A percentile compares a stretch with the other conserved stretches of the same genome.
Conservation (phyloP, 148 eudicot genomes). For the Nyssa sinensis region DNA sequence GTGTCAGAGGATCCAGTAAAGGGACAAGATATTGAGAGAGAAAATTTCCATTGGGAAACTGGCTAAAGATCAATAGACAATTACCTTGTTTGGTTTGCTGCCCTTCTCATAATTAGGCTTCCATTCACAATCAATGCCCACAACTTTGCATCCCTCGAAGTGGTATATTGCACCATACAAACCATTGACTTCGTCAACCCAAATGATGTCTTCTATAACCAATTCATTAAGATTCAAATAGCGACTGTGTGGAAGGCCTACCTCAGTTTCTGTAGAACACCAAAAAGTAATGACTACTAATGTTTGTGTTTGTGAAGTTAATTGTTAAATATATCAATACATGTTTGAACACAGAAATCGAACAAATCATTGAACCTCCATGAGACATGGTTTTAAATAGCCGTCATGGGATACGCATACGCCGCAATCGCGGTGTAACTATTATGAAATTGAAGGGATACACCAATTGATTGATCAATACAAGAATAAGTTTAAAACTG, state of each 20-base stretch:
- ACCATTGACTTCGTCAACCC: constrained; percentile 76
- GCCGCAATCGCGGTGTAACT: no score
- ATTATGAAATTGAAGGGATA: no score
- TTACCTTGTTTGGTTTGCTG: constrained; percentile 77
- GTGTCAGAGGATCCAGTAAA: neutral
- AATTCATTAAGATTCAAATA: constrained; percentile 70
- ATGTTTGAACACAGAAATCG: neutral
- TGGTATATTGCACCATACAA: constrained; percentile 62
- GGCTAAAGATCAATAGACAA: constrained; percentile 4
- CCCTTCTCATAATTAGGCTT: constrained; percentile 91
- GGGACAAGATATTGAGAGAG: neutral
- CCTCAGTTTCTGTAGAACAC: constrained; percentile 52
- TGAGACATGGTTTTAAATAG: no score
- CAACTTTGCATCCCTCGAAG: constrained; percentile 80
- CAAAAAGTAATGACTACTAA: constrained; percentile 10
- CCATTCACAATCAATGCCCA: constrained; percentile 99
- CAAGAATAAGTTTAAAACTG: no score
- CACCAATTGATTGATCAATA: no score
- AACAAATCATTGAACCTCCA: neutral
- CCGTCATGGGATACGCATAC: no score
- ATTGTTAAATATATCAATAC: neutral
- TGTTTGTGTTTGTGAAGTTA: neutral
- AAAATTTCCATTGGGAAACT: neutral
- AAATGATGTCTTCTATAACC: constrained; percentile 57
- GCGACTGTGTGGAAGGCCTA: constrained; percentile 37